Evolutionary conservation across 306 rosid genomes (phyloP).

Genomic region (Lithocarpus polystachyus): DNA sequence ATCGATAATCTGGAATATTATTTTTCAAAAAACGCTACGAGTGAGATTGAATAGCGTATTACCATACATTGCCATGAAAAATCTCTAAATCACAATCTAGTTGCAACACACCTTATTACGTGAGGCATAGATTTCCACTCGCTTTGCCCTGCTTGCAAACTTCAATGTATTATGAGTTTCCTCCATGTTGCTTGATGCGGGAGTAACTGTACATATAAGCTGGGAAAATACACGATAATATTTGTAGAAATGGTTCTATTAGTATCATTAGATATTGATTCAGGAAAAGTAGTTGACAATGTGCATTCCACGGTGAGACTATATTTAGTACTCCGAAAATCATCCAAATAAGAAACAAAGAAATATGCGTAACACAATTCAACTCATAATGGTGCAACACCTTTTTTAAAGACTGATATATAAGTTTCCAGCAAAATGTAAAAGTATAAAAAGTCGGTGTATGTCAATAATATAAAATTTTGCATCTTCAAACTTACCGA

Average conservation of each 20-base stretch:
- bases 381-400: neutral
- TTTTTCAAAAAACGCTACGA: slow-evolving; percentile 1
- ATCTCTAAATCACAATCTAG: slow-evolving; percentile 5
- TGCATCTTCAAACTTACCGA: slow-evolving; percentile 66
- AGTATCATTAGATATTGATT: slow-evolving; percentile 5
- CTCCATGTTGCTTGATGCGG: slow-evolving; percentile 98
- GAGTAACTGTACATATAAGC: slow-evolving; percentile 99
- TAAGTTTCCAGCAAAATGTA: neutral
- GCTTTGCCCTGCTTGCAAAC: slow-evolving; percentile 98
- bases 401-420: neutral
- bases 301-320: neutral
- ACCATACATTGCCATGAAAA: slow-evolving; percentile 8
- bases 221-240: slow-evolving; percentile 35
- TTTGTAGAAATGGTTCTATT: slow-evolving; percentile 16
- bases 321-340: neutral
- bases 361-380: neutral
- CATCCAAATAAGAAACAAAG: neutral
- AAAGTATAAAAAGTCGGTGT: neutral
- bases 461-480: slow-evolving; percentile 10
- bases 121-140: slow-evolving; percentile 94
- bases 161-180: slow-evolving; percentile 99
- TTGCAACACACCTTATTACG: slow-evolving; percentile 74
- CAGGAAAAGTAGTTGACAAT: neutral
- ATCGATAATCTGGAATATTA: slow-evolving; percentile 78
- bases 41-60: slow-evolving; percentile 16